Evolutionary conservation across 2,329 filamentous ascomycete species (phyloP).

Genomic region (Akanthomyces dipterigenus): DNA sequence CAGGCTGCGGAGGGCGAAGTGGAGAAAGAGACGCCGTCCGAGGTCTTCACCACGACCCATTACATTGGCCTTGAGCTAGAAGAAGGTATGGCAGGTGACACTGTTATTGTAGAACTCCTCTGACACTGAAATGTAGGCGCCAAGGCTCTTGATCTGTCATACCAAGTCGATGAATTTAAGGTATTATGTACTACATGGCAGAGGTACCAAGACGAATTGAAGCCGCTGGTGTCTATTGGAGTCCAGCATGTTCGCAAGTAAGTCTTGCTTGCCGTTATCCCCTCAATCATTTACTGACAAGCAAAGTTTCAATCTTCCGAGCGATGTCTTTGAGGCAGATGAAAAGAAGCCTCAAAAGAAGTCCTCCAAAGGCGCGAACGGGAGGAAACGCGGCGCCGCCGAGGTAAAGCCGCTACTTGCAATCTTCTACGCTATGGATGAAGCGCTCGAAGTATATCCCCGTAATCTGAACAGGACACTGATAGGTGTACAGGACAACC

Average conservation of each 20-base stretch:
- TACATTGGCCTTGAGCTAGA: conserved; percentile 84
- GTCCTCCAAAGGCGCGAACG: conserved; percentile 33
- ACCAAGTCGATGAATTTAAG: conserved; percentile 81
- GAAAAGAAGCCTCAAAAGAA: conserved; percentile 66
- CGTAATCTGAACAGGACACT: neutral
- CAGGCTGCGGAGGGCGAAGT: conserved; percentile 40
- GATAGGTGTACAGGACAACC: conserved; percentile 25
- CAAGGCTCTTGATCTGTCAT: conserved; percentile 70
- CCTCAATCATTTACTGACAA: conserved; percentile 12
- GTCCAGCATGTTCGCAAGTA: conserved; percentile 85
- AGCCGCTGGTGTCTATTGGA: conserved; percentile 55
- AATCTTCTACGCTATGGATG: conserved; percentile 14
- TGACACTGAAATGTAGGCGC: conserved; percentile 38
- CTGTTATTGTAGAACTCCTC: neutral
- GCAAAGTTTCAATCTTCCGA: conserved; percentile 69
- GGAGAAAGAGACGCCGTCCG: conserved; percentile 29
- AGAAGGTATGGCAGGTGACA: conserved; percentile 50
- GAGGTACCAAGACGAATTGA: conserved; percentile 66
- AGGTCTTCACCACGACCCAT: conserved; percentile 82
- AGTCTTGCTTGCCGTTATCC: conserved; percentile 26
- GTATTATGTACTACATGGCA: conserved; percentile 69
- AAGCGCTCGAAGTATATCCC: neutral
- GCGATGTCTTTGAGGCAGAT: conserved; percentile 78
- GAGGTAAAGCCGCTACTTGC: conserved; percentile 31
- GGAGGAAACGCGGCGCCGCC: conserved; percentile 44